Evolutionary conservation across 352 stramenopile genomes (phyloP), one percentile per base, ranked within the genome.

Genomic region (Elongisporangium anandrum): DNA sequence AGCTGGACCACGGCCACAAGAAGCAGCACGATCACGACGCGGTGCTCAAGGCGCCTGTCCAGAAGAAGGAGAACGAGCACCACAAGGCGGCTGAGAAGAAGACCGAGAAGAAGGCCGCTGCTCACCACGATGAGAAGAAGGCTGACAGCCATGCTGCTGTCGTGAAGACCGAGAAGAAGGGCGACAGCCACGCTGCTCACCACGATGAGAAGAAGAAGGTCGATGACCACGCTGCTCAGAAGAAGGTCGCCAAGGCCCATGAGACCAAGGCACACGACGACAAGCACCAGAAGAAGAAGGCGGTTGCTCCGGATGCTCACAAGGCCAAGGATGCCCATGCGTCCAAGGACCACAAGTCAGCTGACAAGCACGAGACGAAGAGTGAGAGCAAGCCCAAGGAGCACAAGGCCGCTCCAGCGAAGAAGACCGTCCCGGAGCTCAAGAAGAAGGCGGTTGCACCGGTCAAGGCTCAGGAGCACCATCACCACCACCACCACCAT

Each of bases 321-420:
- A 26, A 16, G 22, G 3, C 13, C 1, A 39, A 59, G 41, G 17
- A n/a, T 6, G 19, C 23, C 0, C 19, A 2, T 4, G 50, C 47
- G 12, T 17, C 39, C n/a, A 56, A 53, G 21, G 16, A 16, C 22
- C 45, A 49, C 20, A 24, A 41, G 17, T n/a, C 47, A 12, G 7
- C n/a, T 20, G n/a, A 21, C 22, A 59, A 53, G 54, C 17, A 45
- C 54, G 2, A 59, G 16, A 17, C 47, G 13, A 10, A 4, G 16
- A 23, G n/a, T 16, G 26, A 48, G 29, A 29, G 57, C 29, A n/a
- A 34, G 24, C 8, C 38, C 38, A 22, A 45, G 24, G 50, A 51
- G 50, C 23, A 54, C 38, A 52, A 52, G 34, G 8, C 22, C 17
- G 50, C 21, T 6, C 47, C 54, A 45, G 49, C 54, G 12, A 59